Evolutionary conservation across 2,329 filamentous ascomycete species (phyloP).

Genomic region (Colletotrichum phormii): DNA sequence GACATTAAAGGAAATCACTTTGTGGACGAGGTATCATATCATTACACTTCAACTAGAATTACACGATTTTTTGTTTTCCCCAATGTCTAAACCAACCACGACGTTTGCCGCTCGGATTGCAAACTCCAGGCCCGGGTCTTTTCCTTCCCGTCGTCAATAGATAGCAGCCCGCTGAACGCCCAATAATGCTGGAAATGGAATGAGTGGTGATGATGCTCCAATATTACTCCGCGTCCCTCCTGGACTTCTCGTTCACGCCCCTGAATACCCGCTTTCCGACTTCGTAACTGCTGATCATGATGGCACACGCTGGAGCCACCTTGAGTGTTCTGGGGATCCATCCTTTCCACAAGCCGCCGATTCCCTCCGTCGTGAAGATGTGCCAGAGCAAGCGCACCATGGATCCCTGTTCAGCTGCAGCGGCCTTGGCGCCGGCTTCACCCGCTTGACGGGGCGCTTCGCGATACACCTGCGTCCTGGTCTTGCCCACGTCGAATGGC

Average conservation of each 20-base stretch:
- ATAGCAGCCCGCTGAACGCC: slow-evolving; percentile 33
- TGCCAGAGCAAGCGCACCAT: slow-evolving; percentile 90
- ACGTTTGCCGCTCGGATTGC: slow-evolving; percentile 23
- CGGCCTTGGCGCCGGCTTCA: slow-evolving; percentile 48
- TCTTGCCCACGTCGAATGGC: slow-evolving; percentile 98
- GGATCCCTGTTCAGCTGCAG: slow-evolving; percentile 76
- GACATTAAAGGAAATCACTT: neutral
- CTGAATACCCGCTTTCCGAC: slow-evolving; percentile 90
- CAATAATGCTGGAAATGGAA: slow-evolving; percentile 27
- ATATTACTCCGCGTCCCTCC: slow-evolving; percentile 25
- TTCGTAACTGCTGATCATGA: slow-evolving; percentile 99
- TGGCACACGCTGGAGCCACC: slow-evolving; percentile 95
- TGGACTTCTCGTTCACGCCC: slow-evolving; percentile 72
- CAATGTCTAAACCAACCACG: slow-evolving; percentile 21
- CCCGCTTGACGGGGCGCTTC: slow-evolving; percentile 57
- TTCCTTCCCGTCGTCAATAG: slow-evolving; percentile 9
- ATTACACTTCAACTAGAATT: slow-evolving; percentile 28
- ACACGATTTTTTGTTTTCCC: slow-evolving; percentile 23
- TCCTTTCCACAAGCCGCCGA: slow-evolving; percentile 85
- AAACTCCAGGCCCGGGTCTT: slow-evolving; percentile 25
- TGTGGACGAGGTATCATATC: slow-evolving; percentile 29
- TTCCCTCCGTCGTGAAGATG: slow-evolving; percentile 88
- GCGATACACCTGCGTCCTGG: slow-evolving; percentile 85
- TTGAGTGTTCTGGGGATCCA: slow-evolving; percentile 94
- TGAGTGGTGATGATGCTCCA: slow-evolving; percentile 15